These are phyloP conservation scores for Tricladium varicosporioides DNA, from an alignment of 2,329 filamentous ascomycete species.

Conservation along the genomic window DNA sequence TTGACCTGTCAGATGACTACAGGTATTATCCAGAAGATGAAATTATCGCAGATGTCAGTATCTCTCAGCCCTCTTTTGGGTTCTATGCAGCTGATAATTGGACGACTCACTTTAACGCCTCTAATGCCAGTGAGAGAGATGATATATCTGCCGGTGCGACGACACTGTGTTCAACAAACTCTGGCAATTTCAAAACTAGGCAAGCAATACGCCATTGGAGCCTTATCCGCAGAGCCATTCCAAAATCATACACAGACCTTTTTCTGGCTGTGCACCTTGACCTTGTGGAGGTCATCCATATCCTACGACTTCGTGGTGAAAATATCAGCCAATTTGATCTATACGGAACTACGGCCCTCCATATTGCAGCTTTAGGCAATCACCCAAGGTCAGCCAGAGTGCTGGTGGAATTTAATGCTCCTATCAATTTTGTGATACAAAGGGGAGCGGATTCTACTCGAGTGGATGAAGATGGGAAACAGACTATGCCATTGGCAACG, in stretches of 20 bases:
- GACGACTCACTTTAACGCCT: not conserved
- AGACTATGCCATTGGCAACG: not conserved
- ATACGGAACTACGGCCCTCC: not conserved
- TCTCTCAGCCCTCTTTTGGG: not conserved
- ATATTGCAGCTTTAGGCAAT: not conserved
- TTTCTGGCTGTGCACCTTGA: not conserved
- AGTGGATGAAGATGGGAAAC: not conserved
- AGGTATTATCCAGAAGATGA: not conserved
- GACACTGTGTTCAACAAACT: not conserved
- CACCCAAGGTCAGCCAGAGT: not conserved
- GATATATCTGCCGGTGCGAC: not conserved
- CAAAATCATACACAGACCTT: not conserved
- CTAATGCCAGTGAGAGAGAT: not conserved
- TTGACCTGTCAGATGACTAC: not conserved
- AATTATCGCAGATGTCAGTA: not conserved
- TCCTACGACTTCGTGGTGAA: not conserved
- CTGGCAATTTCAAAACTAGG: not conserved
- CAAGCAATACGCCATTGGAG: not conserved
- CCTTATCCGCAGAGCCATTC: not conserved
- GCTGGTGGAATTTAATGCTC: not conserved
- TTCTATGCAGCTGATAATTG: not conserved
- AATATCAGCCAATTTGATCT: not conserved
- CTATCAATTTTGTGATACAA: not conserved
- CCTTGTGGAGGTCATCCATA: not conserved
- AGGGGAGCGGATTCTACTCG: not conserved